Base-by-base conservation (phyloP, 1,139 yeast species). In the Blastobotrys arbuscula region DNA sequence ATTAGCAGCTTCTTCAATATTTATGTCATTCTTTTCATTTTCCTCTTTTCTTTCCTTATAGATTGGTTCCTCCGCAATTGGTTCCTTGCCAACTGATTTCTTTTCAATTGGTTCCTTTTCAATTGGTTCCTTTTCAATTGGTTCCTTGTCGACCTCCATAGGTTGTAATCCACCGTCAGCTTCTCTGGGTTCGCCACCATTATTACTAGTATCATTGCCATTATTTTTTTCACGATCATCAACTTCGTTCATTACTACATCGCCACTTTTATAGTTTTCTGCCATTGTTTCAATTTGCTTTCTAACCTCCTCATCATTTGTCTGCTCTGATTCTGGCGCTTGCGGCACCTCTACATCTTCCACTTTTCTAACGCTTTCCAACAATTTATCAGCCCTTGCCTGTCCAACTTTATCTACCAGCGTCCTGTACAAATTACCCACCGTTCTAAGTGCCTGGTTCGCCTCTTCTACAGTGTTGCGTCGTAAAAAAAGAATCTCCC, bases 391-490 rank as follows among this genome's bases (percentile, higher is more conserved):
- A 16, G 35, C 43, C 9, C 35, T 18, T 26, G 3, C 28, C 28
- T n/a, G 15, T 3, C 44, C 30, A 12, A 42, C 18, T 18, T 8
- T 33, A 4, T 16, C 10, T 28, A n/a, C 16, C 31, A 18, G 18
- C 2, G 13, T n/a, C 13, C n/a, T 19, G 31, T 20, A 20, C 2
- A 42, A 12, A 6, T 21, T 37, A n/a, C 26, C 43, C n/a, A 49
- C 48, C 2, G 44, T 19, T 16, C 24, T 33, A 8, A 37, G 26
- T 16, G 45, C 19, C 19, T 36, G 28, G 7, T 26, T 31, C 12
- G 51, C 44, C 37, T 49, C 51, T 13, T 24, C 47, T 26, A 45
- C 13, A 5, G 47, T 33, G 38, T 49, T 49, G 3, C 36, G 21
- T 18, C 49, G 42, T 8, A 45, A 36, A 3, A 39, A 16, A 9